These are phyloP conservation scores for Monosporozyma aerobia DNA, from an alignment of 805 yeast genomes.

Conservation along the genomic window DNA sequence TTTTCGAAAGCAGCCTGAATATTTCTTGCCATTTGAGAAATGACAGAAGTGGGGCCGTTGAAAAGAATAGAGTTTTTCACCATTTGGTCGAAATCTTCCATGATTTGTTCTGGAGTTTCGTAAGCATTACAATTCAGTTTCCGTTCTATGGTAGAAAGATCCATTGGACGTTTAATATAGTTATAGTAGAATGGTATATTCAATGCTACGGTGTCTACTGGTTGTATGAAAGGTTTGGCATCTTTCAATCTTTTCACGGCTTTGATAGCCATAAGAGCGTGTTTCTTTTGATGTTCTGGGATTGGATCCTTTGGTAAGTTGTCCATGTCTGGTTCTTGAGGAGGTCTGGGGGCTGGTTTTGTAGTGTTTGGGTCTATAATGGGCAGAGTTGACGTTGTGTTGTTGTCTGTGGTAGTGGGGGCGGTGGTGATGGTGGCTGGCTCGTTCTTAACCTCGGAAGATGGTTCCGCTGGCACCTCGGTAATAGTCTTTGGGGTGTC, in stretches of 20 bases:
- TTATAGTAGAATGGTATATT: constrained; percentile 88
- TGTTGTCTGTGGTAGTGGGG: not conserved
- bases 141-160: constrained; percentile 78
- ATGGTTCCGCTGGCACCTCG: not conserved
- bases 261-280: constrained; percentile 67
- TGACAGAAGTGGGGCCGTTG: constrained; percentile 76
- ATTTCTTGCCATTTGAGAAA: constrained; percentile 85
- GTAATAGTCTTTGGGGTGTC: not conserved
- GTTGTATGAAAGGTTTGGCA: constrained; percentile 79
- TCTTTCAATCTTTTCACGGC: constrained; percentile 87
- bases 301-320: constrained; percentile 58
- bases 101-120: constrained; percentile 56
- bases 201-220: constrained; percentile 82
- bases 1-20: constrained; percentile 88
- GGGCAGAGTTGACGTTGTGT: not conserved
- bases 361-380: constrained; percentile 4
- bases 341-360: constrained; percentile 67
- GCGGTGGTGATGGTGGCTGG: not conserved
- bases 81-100: constrained; percentile 75
- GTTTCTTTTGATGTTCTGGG: constrained; percentile 77
- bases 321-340: constrained; percentile 62
- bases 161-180: constrained; percentile 83
- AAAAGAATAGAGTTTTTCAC: constrained; percentile 73
- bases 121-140: constrained; percentile 66
- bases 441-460: not conserved